Percentiles rank a stretch among this genome's conserved stretches.
Conservation (phyloP, 148 eudicot species). For the Euryodendron excelsum region DNA sequence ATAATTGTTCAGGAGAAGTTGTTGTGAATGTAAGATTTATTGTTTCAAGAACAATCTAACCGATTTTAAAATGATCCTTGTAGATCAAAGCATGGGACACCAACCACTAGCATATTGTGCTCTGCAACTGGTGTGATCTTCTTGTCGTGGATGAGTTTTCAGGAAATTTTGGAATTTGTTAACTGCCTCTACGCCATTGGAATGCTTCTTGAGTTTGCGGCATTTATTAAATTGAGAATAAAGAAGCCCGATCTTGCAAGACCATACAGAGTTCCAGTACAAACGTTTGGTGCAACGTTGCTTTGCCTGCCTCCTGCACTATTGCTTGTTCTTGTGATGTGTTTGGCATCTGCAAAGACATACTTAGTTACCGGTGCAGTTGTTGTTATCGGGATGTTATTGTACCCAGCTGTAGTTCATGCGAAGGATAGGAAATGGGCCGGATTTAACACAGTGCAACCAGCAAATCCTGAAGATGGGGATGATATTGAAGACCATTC, state of each 20-base stretch:
- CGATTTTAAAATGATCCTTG: slow-evolving; percentile 6
- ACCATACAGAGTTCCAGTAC: slow-evolving; percentile 67
- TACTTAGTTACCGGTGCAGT: slow-evolving; percentile 44
- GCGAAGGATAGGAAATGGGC: slow-evolving; percentile 35
- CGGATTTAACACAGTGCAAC: slow-evolving; percentile 20
- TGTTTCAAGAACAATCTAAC: not conserved
- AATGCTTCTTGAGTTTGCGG: slow-evolving; percentile 81
- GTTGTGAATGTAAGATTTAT: not conserved
- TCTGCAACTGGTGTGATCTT: slow-evolving; percentile 76
- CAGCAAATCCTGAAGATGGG: slow-evolving; percentile 16
- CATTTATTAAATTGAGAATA: slow-evolving; percentile 60
- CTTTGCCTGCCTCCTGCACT: slow-evolving; percentile 70
- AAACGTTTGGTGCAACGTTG: slow-evolving; percentile 49
- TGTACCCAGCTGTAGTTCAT: slow-evolving; percentile 41
- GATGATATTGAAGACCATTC: slow-evolving; percentile 31
- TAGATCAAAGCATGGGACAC: slow-evolving; percentile 79
- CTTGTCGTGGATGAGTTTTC: slow-evolving; percentile 81
- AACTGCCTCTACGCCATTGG: slow-evolving; percentile 70
- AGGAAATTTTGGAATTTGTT: slow-evolving; percentile 69
- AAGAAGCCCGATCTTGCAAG: slow-evolving; percentile 60
- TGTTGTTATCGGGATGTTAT: slow-evolving; percentile 43
- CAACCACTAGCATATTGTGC: slow-evolving; percentile 70
- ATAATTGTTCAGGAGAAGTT: not conserved
- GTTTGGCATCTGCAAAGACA: slow-evolving; percentile 54
- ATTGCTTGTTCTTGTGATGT: slow-evolving; percentile 68